Evolutionary conservation across 2,329 filamentous ascomycete species (phyloP).

Genomic region (Amphichorda felina): DNA sequence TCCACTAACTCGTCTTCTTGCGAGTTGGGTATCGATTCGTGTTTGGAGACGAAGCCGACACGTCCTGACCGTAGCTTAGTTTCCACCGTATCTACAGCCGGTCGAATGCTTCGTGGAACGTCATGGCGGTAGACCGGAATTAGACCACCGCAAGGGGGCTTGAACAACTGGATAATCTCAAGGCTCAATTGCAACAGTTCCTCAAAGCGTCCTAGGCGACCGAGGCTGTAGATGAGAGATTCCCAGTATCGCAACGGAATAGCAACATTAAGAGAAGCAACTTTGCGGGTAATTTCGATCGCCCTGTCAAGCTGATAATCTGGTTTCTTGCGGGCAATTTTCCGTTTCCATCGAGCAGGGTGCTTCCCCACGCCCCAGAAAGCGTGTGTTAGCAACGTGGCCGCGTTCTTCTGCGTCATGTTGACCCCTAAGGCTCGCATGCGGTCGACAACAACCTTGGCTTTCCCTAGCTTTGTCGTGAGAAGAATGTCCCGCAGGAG

Average conservation of each 20-base stretch:
- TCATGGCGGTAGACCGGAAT: slow-evolving; percentile 32
- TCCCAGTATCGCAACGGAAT: slow-evolving; percentile 28
- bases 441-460: slow-evolving; percentile 15
- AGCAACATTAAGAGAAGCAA: slow-evolving; percentile 18
- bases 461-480: slow-evolving; percentile 9
- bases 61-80: no score
- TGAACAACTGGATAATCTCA: slow-evolving; percentile 28
- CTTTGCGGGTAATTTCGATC: slow-evolving; percentile 14
- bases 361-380: slow-evolving; percentile 17
- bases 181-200: slow-evolving; percentile 32
- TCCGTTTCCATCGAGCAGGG: slow-evolving; percentile 9
- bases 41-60: no score
- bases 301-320: slow-evolving; percentile 16
- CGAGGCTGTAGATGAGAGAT: slow-evolving; percentile 29
- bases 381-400: slow-evolving; percentile 10
- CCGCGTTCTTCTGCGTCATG: slow-evolving; percentile 15
- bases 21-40: neutral
- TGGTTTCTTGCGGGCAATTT: slow-evolving; percentile 4
- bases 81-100: no score
- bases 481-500: slow-evolving; percentile 8
- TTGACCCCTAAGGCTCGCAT: slow-evolving; percentile 17
- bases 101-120: slow-evolving; percentile 15
- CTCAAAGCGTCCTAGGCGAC: slow-evolving; percentile 27
- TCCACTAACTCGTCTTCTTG: neutral
- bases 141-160: slow-evolving; percentile 14